These are phyloP conservation scores for Sarcomyxa edulis DNA, from an alignment of 768 basidiomycete genomes.

Conservation along the genomic window DNA sequence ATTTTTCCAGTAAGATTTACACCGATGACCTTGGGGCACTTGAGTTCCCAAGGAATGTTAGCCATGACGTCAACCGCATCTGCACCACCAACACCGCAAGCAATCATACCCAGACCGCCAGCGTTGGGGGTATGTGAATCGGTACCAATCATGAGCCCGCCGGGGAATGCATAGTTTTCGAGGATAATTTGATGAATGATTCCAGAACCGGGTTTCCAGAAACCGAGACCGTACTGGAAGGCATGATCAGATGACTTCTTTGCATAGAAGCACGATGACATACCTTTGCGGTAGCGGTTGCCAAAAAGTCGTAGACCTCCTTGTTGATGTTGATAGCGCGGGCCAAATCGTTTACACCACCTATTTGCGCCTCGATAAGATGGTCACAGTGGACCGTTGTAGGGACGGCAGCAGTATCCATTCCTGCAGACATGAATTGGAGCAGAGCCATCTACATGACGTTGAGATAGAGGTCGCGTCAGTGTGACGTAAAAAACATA, in stretches of 20 bases:
- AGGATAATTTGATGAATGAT: constrained; percentile 99
- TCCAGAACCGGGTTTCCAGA: constrained; percentile 99
- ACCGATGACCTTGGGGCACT: constrained; percentile 99
- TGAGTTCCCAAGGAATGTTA: constrained; percentile 96
- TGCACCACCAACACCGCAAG: constrained; percentile 98
- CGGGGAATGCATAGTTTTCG: constrained; percentile 99
- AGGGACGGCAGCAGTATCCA: constrained; percentile 95
- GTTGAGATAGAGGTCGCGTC: constrained; percentile 19
- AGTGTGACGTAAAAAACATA: constrained; percentile 25
- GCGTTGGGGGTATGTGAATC: constrained; percentile 99
- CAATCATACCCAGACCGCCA: constrained; percentile 98
- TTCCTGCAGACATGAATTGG: constrained; percentile 99
- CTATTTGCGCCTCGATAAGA: constrained; percentile 95
- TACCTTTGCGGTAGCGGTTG: constrained; percentile 91
- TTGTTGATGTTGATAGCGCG: constrained; percentile 92
- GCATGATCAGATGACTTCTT: neutral
- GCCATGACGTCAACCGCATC: constrained; percentile 99
- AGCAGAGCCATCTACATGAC: constrained; percentile 87
- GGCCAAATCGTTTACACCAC: constrained; percentile 89
- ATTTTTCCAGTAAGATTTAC: constrained; percentile 96
- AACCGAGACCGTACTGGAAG: constrained; percentile 89
- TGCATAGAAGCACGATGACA: neutral
- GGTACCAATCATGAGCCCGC: constrained; percentile 99
- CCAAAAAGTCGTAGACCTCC: constrained; percentile 99
- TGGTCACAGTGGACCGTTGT: constrained; percentile 99